Percentiles rank a stretch among this genome's conserved stretches.
Evolutionary conservation across 176 grass and related monocot species (phyloP).

Genomic region (Poa annua): DNA sequence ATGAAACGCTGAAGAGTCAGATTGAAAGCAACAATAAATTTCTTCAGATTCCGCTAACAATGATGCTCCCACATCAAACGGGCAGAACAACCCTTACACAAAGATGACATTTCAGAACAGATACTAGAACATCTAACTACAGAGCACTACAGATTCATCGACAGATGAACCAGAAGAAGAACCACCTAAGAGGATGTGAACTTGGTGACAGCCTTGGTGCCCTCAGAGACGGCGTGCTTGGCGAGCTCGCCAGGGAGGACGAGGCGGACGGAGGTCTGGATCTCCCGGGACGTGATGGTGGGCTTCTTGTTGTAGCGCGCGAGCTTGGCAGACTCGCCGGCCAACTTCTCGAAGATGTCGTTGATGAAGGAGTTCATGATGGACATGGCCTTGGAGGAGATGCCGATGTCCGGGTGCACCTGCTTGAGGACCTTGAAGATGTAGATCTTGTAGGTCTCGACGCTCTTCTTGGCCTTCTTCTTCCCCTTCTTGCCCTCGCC

Average conservation of each 20-base stretch:
- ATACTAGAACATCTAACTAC: background rate
- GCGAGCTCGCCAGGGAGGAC: slow-evolving; percentile 71
- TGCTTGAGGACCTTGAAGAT: slow-evolving; percentile 97
- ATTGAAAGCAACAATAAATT: no score
- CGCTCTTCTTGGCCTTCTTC: slow-evolving; percentile 60
- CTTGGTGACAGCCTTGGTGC: slow-evolving; percentile 67
- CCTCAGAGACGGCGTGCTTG: slow-evolving; percentile 55
- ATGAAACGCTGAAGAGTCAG: no score
- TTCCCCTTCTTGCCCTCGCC: slow-evolving; percentile 33
- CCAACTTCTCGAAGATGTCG: slow-evolving; percentile 89
- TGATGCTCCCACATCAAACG: background rate
- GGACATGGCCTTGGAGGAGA: slow-evolving; percentile 97
- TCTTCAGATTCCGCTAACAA: background rate
- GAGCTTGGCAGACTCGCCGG: slow-evolving; percentile 43
- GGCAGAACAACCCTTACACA: background rate
- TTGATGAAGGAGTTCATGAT: slow-evolving; percentile 98
- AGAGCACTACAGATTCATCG: background rate
- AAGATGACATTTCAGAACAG: background rate
- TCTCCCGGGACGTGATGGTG: slow-evolving; percentile 61
- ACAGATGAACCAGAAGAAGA: background rate
- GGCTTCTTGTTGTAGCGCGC: slow-evolving; percentile 72
- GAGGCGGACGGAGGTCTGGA: slow-evolving; percentile 72
- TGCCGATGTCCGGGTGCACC: slow-evolving; percentile 84
- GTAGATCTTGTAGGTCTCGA: slow-evolving; percentile 95
- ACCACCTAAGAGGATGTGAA: slow-evolving; percentile 48